Conservation (phyloP, 139 green algal genomes). For the Chlorella ohadii region DNA sequence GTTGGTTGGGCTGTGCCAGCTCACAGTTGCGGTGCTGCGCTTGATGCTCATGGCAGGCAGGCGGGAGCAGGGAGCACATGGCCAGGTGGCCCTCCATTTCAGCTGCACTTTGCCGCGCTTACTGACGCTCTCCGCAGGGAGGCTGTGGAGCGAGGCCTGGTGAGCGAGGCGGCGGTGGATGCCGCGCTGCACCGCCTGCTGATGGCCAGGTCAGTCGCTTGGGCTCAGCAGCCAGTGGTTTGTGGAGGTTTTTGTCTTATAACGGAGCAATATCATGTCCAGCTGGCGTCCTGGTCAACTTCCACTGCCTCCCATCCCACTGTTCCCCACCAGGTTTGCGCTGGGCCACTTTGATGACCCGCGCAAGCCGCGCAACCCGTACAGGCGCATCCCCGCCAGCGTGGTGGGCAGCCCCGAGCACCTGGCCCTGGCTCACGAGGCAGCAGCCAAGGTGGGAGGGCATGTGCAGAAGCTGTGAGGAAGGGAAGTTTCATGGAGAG, state of each 20-base stretch:
- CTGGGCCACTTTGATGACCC: constrained; percentile 49
- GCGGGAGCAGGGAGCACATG: no score
- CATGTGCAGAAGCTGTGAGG: no score
- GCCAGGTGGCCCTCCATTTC: no score
- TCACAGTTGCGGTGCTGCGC: no score
- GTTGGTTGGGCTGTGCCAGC: background rate
- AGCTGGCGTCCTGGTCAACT: no score
- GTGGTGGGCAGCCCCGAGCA: constrained; percentile 24
- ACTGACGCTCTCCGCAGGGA: background rate
- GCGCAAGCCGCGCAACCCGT: constrained; percentile 21
- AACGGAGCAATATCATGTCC: no score
- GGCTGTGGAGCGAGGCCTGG: constrained; percentile 1
- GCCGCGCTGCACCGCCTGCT: constrained; percentile 34
- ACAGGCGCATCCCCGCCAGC: constrained; percentile 18
- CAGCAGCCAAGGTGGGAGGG: constrained; percentile 17
- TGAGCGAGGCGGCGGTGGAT: constrained; percentile 30
- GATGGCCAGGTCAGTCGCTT: constrained; percentile 10
- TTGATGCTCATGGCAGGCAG: no score
- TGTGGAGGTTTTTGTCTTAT: no score
- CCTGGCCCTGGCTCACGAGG: constrained; percentile 22
- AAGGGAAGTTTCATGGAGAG: no score
- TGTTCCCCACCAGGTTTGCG: background rate
- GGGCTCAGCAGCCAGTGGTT: no score
- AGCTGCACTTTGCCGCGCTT: no score
- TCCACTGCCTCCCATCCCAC: no score